phyloP scores from a whole-genome alignment of 371 early-diverging fungal species.

The Edhazardia aedis region DNA sequence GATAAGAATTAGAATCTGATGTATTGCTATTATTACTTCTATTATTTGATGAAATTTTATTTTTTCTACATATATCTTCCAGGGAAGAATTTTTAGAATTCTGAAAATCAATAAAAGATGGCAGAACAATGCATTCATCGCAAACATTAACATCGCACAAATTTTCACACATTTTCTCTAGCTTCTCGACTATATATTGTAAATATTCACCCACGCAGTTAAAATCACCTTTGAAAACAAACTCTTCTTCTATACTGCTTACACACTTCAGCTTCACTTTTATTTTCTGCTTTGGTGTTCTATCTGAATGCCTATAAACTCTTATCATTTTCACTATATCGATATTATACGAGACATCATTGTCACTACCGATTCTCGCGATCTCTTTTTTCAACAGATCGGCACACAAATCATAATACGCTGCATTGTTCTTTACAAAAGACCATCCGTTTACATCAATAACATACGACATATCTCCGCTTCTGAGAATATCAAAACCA shows the following conservation, averaged over 20 bases:
- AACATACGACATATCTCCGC: constrained; percentile 55
- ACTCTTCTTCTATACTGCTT: background rate
- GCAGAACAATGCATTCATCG: background rate
- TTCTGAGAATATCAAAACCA: constrained; percentile 72
- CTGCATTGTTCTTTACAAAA: constrained; percentile 80
- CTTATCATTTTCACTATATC: constrained; percentile 67
- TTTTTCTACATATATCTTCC: too few relatives aligned
- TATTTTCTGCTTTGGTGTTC: constrained; percentile 81
- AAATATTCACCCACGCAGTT: background rate
- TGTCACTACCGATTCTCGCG: constrained; percentile 50
- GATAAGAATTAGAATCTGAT: too few relatives aligned
- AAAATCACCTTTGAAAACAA: background rate
- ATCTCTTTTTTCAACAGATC: constrained; percentile 51
- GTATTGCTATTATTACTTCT: too few relatives aligned
- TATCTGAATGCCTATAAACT: constrained; percentile 72
- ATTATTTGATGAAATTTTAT: too few relatives aligned
- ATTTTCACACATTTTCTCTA: background rate
- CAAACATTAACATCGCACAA: constrained; percentile 4
- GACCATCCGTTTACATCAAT: constrained; percentile 98
- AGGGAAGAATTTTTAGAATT: too few relatives aligned
- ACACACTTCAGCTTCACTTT: constrained; percentile 52
- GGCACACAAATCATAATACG: constrained; percentile 69
- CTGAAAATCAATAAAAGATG: background rate
- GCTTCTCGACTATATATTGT: background rate
- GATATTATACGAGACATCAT: constrained; percentile 72